Conservation (phyloP, 2,329 filamentous ascomycete genomes). For the Celoporthe dispersa region DNA sequence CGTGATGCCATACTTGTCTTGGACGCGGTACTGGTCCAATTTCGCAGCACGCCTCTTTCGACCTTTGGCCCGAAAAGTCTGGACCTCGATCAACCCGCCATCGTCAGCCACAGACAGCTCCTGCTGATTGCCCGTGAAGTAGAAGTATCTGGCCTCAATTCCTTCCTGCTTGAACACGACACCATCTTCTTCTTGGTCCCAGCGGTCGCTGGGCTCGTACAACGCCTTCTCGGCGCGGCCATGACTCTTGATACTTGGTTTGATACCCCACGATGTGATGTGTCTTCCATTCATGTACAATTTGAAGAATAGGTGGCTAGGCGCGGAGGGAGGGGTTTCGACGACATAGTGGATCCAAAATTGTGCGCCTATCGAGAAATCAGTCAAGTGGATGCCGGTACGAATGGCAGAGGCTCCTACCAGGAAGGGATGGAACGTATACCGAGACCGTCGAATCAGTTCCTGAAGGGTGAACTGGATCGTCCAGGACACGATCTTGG, state of each 20-base stretch:
- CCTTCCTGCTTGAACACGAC: slow-evolving; percentile 42
- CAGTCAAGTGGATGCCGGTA: slow-evolving; percentile 1
- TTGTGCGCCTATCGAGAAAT: slow-evolving; percentile 46
- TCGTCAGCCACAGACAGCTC: slow-evolving; percentile 51
- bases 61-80: slow-evolving; percentile 56
- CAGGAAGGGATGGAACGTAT: slow-evolving; percentile 60
- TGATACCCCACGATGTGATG: slow-evolving; percentile 57
- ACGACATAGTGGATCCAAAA: slow-evolving; percentile 58
- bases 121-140: slow-evolving; percentile 48
- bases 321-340: slow-evolving; percentile 38
- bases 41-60: slow-evolving; percentile 48
- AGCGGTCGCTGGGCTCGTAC: slow-evolving; percentile 51
- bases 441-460: slow-evolving; percentile 53
- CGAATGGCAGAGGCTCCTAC: slow-evolving; percentile 39
- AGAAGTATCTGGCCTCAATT: slow-evolving; percentile 55
- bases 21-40: slow-evolving; percentile 49
- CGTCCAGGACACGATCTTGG: slow-evolving; percentile 36
- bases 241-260: slow-evolving; percentile 40
- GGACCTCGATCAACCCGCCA: slow-evolving; percentile 60
- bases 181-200: slow-evolving; percentile 45
- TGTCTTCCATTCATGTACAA: slow-evolving; percentile 58
- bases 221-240: slow-evolving; percentile 52
- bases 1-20: slow-evolving; percentile 58
- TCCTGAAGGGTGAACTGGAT: slow-evolving; percentile 39
- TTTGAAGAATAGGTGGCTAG: slow-evolving; percentile 57